These are phyloP conservation scores for Diophrys appendiculata DNA, from an alignment of 73 alveolate species.

Conservation along the genomic window DNA sequence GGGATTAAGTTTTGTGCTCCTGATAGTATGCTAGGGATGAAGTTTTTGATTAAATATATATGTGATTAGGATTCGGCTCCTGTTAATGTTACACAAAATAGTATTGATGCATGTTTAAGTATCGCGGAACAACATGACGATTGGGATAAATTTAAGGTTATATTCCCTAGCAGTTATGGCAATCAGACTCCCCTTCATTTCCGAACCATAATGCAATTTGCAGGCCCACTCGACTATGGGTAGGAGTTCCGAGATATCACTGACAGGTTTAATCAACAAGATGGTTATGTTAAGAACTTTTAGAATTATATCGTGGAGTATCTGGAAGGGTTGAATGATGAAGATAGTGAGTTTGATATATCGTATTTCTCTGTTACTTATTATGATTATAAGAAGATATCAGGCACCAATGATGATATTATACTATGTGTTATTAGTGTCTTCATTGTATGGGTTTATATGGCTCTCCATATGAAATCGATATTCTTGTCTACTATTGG, in stretches of 20 bases:
- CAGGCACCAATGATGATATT: conserved; percentile 22
- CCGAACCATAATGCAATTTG: neutral
- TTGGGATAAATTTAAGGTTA: neutral
- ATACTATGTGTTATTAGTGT: conserved; percentile 6
- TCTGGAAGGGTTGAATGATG: no score
- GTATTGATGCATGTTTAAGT: neutral
- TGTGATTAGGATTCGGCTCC: neutral
- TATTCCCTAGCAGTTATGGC: neutral
- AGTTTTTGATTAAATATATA: neutral
- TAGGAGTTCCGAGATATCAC: neutral
- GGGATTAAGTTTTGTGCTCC: neutral
- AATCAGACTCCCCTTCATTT: neutral
- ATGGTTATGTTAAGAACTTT: no score
- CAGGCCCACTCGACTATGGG: neutral
- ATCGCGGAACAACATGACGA: neutral
- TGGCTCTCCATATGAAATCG: conserved; percentile 35
- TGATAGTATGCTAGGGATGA: neutral
- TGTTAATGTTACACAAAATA: neutral
- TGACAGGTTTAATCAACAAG: neutral
- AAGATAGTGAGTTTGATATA: no score
- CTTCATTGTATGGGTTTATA: conserved; percentile 41
- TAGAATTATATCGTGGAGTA: neutral
- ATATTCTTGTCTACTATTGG: conserved; percentile 49
- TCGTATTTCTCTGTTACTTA: neutral
- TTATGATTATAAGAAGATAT: neutral